Evolutionary conservation across 192 early-diverging fungal species (phyloP).

Genomic region (Gryganskiella cystojenkinii): DNA sequence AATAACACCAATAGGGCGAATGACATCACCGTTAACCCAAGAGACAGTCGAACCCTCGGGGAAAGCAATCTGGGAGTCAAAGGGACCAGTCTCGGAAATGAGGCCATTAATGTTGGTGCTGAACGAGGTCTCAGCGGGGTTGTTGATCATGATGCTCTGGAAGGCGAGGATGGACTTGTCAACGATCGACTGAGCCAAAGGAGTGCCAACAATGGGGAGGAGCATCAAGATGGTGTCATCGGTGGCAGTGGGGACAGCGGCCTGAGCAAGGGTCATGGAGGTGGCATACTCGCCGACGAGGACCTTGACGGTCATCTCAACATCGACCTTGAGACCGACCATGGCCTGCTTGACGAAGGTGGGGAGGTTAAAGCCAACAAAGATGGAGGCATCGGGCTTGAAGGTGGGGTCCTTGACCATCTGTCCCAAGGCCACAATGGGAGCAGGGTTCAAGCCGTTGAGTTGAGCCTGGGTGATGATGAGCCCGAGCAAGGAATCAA

Average conservation of each 20-base stretch:
- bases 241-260: slow-evolving; percentile 50
- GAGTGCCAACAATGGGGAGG: slow-evolving; percentile 63
- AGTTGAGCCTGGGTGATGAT: slow-evolving; percentile 56
- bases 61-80: slow-evolving; percentile 51
- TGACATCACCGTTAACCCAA: slow-evolving; percentile 37
- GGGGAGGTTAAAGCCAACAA: slow-evolving; percentile 60
- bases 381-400: slow-evolving; percentile 41
- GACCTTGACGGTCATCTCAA: slow-evolving; percentile 53
- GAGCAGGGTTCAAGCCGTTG: slow-evolving; percentile 52
- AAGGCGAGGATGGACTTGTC: slow-evolving; percentile 34
- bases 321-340: slow-evolving; percentile 57
- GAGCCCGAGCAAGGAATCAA: slow-evolving; percentile 57
- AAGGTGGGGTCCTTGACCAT: slow-evolving; percentile 47
- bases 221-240: slow-evolving; percentile 61
- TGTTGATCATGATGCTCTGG: slow-evolving; percentile 43
- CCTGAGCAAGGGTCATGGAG: slow-evolving; percentile 54
- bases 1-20: slow-evolving; percentile 50
- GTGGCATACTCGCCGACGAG: slow-evolving; percentile 62
- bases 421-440: slow-evolving; percentile 57
- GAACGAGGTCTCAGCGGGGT: slow-evolving; percentile 47
- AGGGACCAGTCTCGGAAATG: slow-evolving; percentile 51
- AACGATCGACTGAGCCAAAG: slow-evolving; percentile 66
- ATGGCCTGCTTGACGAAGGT: slow-evolving; percentile 58
- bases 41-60: slow-evolving; percentile 47
- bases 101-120: slow-evolving; percentile 47